A percentile compares a stretch with the other conserved stretches of the same genome.
phyloP scores from a whole-genome alignment of 306 rosid genomes.

The Lathyrus tuberosus region DNA sequence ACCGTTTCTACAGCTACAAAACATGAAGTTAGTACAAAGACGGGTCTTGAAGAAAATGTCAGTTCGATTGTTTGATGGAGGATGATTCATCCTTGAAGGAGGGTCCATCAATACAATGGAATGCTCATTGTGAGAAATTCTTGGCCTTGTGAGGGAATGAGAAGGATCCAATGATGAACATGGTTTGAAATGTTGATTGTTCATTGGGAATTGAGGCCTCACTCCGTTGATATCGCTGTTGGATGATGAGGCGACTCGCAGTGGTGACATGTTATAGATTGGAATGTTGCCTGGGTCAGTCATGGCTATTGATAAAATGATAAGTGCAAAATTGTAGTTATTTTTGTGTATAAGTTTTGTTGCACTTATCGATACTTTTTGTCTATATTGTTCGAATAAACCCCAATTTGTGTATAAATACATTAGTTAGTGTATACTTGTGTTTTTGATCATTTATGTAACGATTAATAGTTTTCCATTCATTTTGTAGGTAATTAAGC shows the following conservation, averaged over 20 bases:
- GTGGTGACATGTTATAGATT: slow-evolving; percentile 48
- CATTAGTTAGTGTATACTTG: too few species aligned
- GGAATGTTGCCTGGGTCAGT: slow-evolving; percentile 57
- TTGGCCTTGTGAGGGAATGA: slow-evolving; percentile 62
- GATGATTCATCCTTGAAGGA: slow-evolving; percentile 42
- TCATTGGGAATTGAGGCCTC: slow-evolving; percentile 61
- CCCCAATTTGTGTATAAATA: too few species aligned
- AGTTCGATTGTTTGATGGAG: slow-evolving; percentile 56
- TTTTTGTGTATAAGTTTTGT: too few species aligned
- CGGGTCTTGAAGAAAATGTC: slow-evolving; percentile 88
- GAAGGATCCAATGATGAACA: slow-evolving; percentile 48
- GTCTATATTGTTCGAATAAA: too few species aligned
- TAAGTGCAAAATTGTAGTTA: too few species aligned
- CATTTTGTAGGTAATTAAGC: too few species aligned
- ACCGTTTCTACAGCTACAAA: slow-evolving; percentile 78
- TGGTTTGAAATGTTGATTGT: slow-evolving; percentile 41
- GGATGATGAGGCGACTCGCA: slow-evolving; percentile 37
- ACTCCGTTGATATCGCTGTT: slow-evolving; percentile 60
- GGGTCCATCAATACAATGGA: not conserved
- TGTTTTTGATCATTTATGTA: too few species aligned
- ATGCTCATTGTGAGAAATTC: slow-evolving; percentile 52
- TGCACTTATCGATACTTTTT: too few species aligned
- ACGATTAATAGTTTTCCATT: too few species aligned
- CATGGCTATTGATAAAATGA: slow-evolving; percentile 43
- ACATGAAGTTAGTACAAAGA: slow-evolving; percentile 72